A percentile compares a stretch with the other conserved stretches of the same genome.
These are phyloP conservation scores for Tylopilus felleus DNA, from an alignment of 768 basidiomycete species.

Conservation along the genomic window DNA sequence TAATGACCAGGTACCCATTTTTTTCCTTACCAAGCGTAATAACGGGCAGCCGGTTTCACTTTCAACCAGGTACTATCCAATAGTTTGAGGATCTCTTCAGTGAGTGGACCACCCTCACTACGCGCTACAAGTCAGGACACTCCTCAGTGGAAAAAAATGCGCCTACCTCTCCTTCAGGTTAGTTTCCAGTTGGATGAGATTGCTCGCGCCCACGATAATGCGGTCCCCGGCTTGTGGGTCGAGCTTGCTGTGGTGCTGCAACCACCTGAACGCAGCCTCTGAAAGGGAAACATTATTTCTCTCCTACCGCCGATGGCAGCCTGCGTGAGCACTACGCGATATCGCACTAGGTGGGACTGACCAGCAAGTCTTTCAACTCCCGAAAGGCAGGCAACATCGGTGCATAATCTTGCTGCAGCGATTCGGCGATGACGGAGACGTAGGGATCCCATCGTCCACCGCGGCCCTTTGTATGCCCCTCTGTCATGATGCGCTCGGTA, in stretches of 20 bases:
- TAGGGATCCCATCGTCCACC: conserved; percentile 14
- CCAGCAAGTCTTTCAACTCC: conserved; percentile 9
- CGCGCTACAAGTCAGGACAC: background rate
- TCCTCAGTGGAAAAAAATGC: background rate
- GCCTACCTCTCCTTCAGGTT: conserved; percentile 14
- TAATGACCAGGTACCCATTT: background rate
- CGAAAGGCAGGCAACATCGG: conserved; percentile 10
- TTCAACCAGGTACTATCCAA: conserved; percentile 6
- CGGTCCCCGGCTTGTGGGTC: conserved; percentile 17
- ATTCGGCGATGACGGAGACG: background rate
- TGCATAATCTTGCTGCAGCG: background rate
- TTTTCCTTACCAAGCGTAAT: background rate
- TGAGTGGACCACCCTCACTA: conserved; percentile 2
- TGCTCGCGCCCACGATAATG: conserved; percentile 38
- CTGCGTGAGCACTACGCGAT: background rate
- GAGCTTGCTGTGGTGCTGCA: conserved; percentile 21
- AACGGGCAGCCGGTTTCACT: conserved; percentile 1
- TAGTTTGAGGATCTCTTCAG: conserved; percentile 1
- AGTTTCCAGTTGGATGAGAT: conserved; percentile 32
- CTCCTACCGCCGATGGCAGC: background rate
- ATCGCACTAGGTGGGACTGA: background rate
- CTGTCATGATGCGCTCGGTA: conserved; percentile 3
- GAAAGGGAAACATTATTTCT: conserved; percentile 7
- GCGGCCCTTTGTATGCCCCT: background rate
- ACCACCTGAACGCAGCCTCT: conserved; percentile 20